Base-by-base conservation (phyloP, 371 early-diverging fungal species). In the Mortierella sp. region DNA sequence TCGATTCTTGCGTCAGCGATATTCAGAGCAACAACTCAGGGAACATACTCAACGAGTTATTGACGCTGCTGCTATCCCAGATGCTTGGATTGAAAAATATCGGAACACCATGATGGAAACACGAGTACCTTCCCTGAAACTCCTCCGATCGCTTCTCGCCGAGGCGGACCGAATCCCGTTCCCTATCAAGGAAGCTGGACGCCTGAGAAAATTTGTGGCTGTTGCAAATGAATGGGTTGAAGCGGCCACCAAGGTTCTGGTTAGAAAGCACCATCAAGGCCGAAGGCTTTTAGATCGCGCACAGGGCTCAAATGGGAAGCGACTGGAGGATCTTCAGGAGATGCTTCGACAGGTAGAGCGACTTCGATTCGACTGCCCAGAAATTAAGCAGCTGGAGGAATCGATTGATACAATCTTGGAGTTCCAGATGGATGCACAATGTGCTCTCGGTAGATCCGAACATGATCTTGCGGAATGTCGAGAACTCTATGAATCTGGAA, bases 81-180 rank as follows among this genome's bases (percentile, higher is more conserved):
- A 68, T 5, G 78, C 78, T 20, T 90, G 90, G 90, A 70, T 63
- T 6, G 68, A 83, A 9, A 88, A 87, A 59, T 66, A 86, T 20
- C 61, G 81, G 22, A 72, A 75, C 18, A 68, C 68, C 0, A 84
- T 90, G 84, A 62, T 77, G 30, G 78, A 85, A 22, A 84, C 87
- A 18, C 80, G 87, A 28, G 79, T 84, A 5, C 92, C 91, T 0
- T 79, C 88, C 0, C 61, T 92, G n/a, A 87, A 90, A 59, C 80
- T 78, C 0, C 83, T 94, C 18, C 83, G 85, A 18, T 79, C 85
- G 0, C 74, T 92, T 0, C 67, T 89, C 0, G 66, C 83, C 28
- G 90, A 88, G 51, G 90, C 89, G 1, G 88, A 90, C 8, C 80
- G 85, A 52, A 83, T 90, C 16, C 86, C 86, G 2, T 83, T 79